phyloP scores from a whole-genome alignment of 768 basidiomycete species.

The Serendipita sp. region DNA sequence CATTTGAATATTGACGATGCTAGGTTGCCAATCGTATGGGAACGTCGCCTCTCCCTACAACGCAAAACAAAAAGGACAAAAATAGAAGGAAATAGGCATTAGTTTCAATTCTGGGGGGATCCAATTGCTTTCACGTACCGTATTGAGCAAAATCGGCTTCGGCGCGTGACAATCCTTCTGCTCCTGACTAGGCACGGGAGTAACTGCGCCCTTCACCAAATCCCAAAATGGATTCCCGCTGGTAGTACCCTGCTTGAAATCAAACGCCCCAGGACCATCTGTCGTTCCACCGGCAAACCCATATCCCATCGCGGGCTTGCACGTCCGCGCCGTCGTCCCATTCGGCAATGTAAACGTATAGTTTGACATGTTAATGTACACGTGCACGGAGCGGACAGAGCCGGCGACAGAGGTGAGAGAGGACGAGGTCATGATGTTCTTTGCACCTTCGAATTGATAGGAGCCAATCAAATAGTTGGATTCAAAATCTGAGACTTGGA shows the following conservation, averaged over 20 bases:
- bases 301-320: conserved; percentile 64
- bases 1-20: conserved; percentile 60
- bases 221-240: conserved; percentile 71
- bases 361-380: conserved; percentile 54
- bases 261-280: conserved; percentile 72
- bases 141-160: conserved; percentile 65
- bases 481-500: conserved; percentile 56
- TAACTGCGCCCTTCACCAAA: conserved; percentile 56
- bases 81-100: neutral
- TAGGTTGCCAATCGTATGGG: conserved; percentile 63
- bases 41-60: conserved; percentile 41
- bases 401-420: conserved; percentile 35
- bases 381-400: conserved; percentile 51
- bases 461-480: conserved; percentile 59
- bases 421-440: conserved; percentile 38
- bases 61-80: neutral
- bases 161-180: conserved; percentile 58
- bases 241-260: conserved; percentile 62
- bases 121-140: conserved; percentile 24
- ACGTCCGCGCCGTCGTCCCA: conserved; percentile 50
- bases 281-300: conserved; percentile 69
- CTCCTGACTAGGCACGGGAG: conserved; percentile 41
- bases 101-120: neutral
- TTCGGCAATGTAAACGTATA: conserved; percentile 48
- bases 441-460: conserved; percentile 51